A percentile compares a stretch with the other conserved stretches of the same genome.
Evolutionary conservation across 352 stramenopile genomes (phyloP).

Genomic region (Phytophthora podocarpi): DNA sequence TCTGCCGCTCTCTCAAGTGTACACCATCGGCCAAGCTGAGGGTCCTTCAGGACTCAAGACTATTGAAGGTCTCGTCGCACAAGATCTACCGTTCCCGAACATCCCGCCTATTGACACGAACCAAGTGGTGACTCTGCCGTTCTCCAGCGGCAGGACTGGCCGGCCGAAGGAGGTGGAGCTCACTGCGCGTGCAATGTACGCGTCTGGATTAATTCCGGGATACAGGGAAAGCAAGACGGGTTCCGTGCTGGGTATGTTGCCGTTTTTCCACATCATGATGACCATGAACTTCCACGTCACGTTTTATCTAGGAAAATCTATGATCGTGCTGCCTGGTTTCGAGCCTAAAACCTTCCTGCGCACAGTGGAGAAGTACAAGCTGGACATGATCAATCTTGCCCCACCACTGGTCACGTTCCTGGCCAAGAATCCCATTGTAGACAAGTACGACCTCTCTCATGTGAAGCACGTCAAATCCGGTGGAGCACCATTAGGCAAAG

Average conservation of each 20-base stretch:
- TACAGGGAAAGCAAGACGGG: constrained; percentile 39
- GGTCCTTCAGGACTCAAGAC: background rate
- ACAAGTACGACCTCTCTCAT: constrained; percentile 86
- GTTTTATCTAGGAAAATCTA: constrained; percentile 57
- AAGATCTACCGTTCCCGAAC: constrained; percentile 16
- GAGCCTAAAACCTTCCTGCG: constrained; percentile 81
- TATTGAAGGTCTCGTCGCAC: constrained; percentile 31
- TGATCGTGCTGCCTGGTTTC: constrained; percentile 88
- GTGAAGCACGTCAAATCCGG: constrained; percentile 70
- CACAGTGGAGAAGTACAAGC: constrained; percentile 66
- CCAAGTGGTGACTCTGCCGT: constrained; percentile 67
- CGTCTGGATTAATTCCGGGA: constrained; percentile 63
- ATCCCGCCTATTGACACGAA: constrained; percentile 19
- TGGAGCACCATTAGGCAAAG: constrained; percentile 81
- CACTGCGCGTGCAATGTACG: constrained; percentile 79
- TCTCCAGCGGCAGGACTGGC: constrained; percentile 92
- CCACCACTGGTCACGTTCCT: constrained; percentile 80
- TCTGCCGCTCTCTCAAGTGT: constrained; percentile 13
- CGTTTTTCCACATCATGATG: too few relatives aligned
- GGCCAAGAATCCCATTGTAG: constrained; percentile 86
- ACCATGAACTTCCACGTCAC: constrained; percentile 73
- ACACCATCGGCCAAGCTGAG: constrained; percentile 24
- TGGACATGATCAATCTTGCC: constrained; percentile 56
- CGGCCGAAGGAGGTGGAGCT: constrained; percentile 90
- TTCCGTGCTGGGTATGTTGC: constrained; percentile 55